A percentile compares a stretch with the other conserved stretches of the same genome.
phyloP scores from a whole-genome alignment of 176 grass and related monocot genomes.

The Musa beccarii region DNA sequence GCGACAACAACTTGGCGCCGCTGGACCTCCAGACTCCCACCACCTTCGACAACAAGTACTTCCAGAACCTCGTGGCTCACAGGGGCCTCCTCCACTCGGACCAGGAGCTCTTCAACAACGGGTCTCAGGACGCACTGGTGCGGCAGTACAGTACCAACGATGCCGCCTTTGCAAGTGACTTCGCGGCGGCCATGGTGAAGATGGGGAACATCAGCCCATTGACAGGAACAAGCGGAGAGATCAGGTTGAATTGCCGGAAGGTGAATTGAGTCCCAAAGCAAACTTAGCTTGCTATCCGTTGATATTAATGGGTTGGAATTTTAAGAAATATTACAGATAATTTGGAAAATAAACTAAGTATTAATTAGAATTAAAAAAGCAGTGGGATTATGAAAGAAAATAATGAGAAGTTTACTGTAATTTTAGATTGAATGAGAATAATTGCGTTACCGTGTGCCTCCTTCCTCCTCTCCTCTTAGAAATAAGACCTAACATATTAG shows the following conservation, averaged over 20 bases:
- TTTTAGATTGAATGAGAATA: no score
- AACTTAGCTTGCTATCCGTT: no score
- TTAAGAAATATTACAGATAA: neutral
- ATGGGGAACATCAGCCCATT: constrained; percentile 32
- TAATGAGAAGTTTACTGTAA: no score
- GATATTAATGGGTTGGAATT: neutral
- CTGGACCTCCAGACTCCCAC: constrained; percentile 31
- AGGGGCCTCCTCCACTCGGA: constrained; percentile 65
- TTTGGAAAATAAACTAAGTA: no score
- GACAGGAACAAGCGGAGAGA: constrained; percentile 32
- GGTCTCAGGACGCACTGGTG: constrained; percentile 49
- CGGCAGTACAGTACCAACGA: constrained; percentile 34
- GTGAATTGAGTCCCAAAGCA: constrained; percentile 27
- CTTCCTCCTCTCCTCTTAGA: no score
- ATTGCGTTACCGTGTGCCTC: no score
- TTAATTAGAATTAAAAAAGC: no score
- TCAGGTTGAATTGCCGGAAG: constrained; percentile 53
- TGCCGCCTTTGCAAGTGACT: constrained; percentile 29
- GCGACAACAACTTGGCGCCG: constrained; percentile 50
- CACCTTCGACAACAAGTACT: constrained; percentile 67
- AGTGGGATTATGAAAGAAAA: no score
- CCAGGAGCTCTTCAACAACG: constrained; percentile 52
- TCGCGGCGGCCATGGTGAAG: constrained; percentile 63
- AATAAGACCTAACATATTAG: no score
- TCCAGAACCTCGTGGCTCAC: constrained; percentile 35